A percentile compares a stretch with the other conserved stretches of the same genome.
These are phyloP conservation scores for Zea mays DNA, from an alignment of 176 grass and related monocot species.

Conservation along the genomic window DNA sequence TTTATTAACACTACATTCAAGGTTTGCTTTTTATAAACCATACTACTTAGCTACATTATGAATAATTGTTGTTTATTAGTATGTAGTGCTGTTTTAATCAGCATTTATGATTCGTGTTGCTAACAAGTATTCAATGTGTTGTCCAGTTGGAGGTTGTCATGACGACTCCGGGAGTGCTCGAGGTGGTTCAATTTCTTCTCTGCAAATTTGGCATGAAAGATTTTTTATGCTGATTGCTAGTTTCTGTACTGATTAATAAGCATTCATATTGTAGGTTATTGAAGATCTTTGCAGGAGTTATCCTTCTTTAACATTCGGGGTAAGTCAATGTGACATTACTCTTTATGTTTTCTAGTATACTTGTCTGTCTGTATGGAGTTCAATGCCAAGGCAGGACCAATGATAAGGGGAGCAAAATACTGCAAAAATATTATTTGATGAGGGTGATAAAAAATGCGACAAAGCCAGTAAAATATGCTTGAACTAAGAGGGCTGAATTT, in stretches of 20 bases:
- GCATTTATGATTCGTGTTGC: background rate
- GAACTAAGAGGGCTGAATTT: no score
- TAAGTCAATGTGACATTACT: conserved; percentile 23
- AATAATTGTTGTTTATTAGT: background rate
- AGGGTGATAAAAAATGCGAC: background rate
- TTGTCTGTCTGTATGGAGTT: background rate
- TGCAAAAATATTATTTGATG: background rate
- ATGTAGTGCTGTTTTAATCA: background rate
- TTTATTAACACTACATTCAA: background rate
- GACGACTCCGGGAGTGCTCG: conserved; percentile 68
- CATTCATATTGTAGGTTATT: conserved; percentile 48
- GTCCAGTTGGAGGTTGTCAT: conserved; percentile 86
- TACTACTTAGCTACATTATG: background rate
- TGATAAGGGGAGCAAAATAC: background rate
- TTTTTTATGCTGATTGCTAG: background rate
- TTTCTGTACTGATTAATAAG: background rate
- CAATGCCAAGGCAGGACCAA: background rate
- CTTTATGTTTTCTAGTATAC: background rate
- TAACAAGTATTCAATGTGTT: conserved; percentile 22
- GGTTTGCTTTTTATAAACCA: background rate
- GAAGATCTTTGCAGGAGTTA: conserved; percentile 56
- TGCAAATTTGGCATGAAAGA: background rate
- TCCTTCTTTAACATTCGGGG: conserved; percentile 79
- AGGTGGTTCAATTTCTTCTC: conserved; percentile 47
- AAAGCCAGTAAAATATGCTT: background rate